Percentiles rank a stretch among this genome's conserved stretches.
These are phyloP conservation scores for Aristolochia californica DNA, from an alignment of 164 flowering plant species.

Conservation along the genomic window DNA sequence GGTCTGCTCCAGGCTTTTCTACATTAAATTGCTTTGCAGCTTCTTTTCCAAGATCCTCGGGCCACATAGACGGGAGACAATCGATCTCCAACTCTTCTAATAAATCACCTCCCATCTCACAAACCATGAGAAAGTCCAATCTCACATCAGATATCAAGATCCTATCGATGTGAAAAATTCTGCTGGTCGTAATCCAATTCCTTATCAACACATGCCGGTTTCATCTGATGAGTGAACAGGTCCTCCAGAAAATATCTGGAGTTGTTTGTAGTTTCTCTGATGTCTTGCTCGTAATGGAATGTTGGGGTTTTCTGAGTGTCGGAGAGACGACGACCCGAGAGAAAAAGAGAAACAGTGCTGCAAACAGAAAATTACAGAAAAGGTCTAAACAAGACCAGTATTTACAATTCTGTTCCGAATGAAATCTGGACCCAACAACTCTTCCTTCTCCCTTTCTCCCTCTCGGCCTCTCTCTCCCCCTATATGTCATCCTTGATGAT, in stretches of 20 bases:
- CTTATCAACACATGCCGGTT: slow-evolving; percentile 5
- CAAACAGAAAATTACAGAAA: too few relatives aligned
- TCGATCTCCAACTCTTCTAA: slow-evolving; percentile 69
- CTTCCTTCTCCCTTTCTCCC: too few relatives aligned
- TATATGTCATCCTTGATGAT: too few relatives aligned
- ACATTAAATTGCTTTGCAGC: slow-evolving; percentile 63
- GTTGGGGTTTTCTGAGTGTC: too few relatives aligned
- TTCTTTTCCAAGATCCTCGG: slow-evolving; percentile 65
- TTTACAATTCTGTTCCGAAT: too few relatives aligned
- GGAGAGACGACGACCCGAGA: too few relatives aligned
- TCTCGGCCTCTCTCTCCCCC: too few relatives aligned
- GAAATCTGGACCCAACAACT: too few relatives aligned
- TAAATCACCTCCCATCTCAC: slow-evolving; percentile 50
- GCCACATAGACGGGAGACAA: slow-evolving; percentile 88
- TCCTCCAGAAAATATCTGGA: slow-evolving; percentile 3
- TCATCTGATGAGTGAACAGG: slow-evolving; percentile 5
- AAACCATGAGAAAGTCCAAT: slow-evolving; percentile 26
- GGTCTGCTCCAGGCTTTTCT: slow-evolving; percentile 58
- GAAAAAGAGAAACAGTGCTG: too few relatives aligned
- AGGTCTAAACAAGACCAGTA: too few relatives aligned
- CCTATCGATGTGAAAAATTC: neutral
- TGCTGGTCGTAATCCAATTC: slow-evolving; percentile 1
- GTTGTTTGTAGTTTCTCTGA: neutral
- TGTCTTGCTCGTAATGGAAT: slow-evolving; percentile 1
- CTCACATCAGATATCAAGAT: slow-evolving; percentile 4